These are phyloP conservation scores for Sanghuangporus baumii DNA, from an alignment of 1,284 basidiomycete species.

Conservation along the genomic window DNA sequence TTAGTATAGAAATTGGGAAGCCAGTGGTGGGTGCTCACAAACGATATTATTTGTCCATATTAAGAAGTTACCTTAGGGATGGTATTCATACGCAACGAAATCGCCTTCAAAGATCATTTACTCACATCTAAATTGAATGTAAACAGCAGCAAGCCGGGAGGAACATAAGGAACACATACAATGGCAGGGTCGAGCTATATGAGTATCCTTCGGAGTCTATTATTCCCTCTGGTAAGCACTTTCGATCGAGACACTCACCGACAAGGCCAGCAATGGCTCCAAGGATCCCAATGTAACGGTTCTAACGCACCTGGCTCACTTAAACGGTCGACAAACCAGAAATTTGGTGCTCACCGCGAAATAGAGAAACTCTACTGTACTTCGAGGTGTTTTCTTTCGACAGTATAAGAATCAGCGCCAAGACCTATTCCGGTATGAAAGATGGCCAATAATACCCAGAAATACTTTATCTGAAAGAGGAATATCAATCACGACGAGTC, in stretches of 20 bases:
- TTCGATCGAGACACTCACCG: not conserved
- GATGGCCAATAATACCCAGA: not conserved
- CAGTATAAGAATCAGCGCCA: not conserved
- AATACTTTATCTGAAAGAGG: not conserved
- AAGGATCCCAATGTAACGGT: not conserved
- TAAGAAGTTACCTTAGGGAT: not conserved
- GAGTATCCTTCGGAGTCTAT: not conserved
- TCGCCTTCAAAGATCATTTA: not conserved
- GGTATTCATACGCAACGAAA: not conserved
- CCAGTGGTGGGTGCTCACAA: not conserved
- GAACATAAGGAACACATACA: not conserved
- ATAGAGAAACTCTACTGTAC: not conserved
- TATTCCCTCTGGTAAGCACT: not conserved
- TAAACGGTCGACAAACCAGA: not conserved
- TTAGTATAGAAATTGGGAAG: not conserved
- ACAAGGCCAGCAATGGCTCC: not conserved
- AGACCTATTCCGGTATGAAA: not conserved
- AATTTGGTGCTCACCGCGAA: not conserved
- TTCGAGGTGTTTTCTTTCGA: not conserved
- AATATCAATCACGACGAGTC: not conserved
- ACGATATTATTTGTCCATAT: not conserved
- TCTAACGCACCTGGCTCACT: not conserved
- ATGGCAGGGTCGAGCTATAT: not conserved
- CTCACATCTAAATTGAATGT: not conserved
- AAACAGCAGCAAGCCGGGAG: not conserved